phyloP scores from a whole-genome alignment of 2,329 filamentous ascomycete species.

The Fusarium falciforme region DNA sequence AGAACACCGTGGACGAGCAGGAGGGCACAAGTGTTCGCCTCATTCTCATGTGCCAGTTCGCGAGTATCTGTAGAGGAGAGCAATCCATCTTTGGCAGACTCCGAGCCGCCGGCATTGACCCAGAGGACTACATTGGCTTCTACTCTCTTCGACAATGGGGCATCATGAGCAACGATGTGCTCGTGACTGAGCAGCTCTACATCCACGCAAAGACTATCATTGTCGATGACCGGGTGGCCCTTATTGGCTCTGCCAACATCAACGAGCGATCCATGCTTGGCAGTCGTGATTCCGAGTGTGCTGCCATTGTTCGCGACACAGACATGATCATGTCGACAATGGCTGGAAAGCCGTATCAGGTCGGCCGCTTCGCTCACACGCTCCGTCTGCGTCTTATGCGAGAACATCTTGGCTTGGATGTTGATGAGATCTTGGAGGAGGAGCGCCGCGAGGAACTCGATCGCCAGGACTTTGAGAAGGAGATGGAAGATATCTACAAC shows the following conservation, averaged over 20 bases:
- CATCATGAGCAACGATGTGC: conserved; percentile 82
- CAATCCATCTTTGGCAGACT: conserved; percentile 91
- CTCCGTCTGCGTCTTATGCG: conserved; percentile 94
- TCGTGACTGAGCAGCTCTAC: conserved; percentile 96
- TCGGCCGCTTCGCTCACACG: conserved; percentile 92
- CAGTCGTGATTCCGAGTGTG: conserved; percentile 90
- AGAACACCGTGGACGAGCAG: conserved; percentile 93
- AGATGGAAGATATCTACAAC: conserved; percentile 72
- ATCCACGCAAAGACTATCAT: conserved; percentile 98
- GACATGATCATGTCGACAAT: conserved; percentile 94
- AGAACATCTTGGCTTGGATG: conserved; percentile 95
- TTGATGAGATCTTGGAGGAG: conserved; percentile 88
- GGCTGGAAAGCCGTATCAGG: conserved; percentile 88
- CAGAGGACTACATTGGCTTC: conserved; percentile 95
- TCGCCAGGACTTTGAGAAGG: conserved; percentile 64
- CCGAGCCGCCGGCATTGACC: conserved; percentile 83
- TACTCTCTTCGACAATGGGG: conserved; percentile 95
- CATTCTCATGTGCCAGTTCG: conserved; percentile 97
- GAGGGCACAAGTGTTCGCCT: conserved; percentile 94
- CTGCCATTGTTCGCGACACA: conserved; percentile 89
- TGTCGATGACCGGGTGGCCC: conserved; percentile 90
- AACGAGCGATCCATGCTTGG: conserved; percentile 98
- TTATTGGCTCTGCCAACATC: conserved; percentile 98
- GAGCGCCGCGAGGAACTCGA: conserved; percentile 76
- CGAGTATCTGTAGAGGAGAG: conserved; percentile 93